A percentile compares a stretch with the other conserved stretches of the same genome.
Conservation (phyloP, 2,329 filamentous ascomycete genomes). For the Colletotrichum sp. region DNA sequence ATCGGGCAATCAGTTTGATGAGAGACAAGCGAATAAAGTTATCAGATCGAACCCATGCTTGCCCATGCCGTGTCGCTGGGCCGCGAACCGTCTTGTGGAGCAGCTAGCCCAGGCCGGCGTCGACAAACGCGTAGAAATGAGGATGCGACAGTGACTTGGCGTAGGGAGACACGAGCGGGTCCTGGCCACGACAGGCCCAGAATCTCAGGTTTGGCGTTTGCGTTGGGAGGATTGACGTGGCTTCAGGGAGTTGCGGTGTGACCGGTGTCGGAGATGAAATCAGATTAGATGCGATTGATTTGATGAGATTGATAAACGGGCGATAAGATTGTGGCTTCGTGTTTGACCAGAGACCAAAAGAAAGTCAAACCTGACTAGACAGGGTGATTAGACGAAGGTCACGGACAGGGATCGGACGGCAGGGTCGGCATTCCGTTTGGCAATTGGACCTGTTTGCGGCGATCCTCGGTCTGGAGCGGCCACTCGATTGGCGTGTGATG, state of each 20-base stretch:
- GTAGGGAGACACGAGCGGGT: not conserved
- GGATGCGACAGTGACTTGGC: not conserved
- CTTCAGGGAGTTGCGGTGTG: not conserved
- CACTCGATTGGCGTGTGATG: not conserved
- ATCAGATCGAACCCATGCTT: conserved; percentile 13
- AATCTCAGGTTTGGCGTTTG: not conserved
- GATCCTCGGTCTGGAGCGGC: not conserved
- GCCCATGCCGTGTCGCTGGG: conserved; percentile 3
- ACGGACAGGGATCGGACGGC: not conserved
- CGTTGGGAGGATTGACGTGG: not conserved
- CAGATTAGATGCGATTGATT: conserved; percentile 23
- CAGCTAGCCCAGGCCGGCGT: not conserved
- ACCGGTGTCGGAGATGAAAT: conserved; percentile 14
- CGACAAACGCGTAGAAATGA: conserved; percentile 3
- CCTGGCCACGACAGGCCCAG: not conserved
- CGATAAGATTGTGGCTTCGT: conserved; percentile 4
- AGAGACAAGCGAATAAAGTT: conserved; percentile 7
- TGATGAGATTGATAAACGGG: conserved; percentile 21
- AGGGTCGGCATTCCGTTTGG: not conserved
- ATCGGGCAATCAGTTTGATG: not conserved
- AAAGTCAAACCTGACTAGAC: not conserved
- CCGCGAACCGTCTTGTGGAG: not conserved
- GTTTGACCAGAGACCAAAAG: not conserved
- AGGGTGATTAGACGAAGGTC: not conserved
- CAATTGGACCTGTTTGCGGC: not conserved